phyloP scores from a whole-genome alignment of 2,329 filamentous ascomycete species.

The Fusarium agapanthi region DNA sequence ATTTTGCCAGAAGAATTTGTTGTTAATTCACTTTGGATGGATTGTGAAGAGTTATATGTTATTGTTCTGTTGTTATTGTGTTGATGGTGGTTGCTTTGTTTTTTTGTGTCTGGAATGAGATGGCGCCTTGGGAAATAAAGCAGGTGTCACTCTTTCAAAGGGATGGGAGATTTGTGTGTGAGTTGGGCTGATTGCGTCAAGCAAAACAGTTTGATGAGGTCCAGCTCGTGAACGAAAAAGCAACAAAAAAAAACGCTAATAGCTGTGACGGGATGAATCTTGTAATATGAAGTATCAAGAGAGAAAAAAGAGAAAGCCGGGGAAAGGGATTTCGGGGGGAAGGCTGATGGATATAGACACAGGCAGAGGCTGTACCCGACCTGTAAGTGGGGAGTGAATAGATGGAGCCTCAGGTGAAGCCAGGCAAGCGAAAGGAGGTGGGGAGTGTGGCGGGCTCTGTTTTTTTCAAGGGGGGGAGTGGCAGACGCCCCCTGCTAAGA shows the following conservation, averaged over 20 bases:
- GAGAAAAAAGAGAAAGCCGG: not conserved
- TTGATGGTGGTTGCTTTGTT: conserved; percentile 17
- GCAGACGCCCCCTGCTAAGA: not conserved
- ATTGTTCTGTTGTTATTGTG: conserved; percentile 1
- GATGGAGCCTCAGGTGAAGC: conserved; percentile 33
- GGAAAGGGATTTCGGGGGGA: conserved; percentile 29
- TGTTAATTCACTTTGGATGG: not conserved
- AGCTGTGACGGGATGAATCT: not conserved
- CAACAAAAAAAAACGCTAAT: conserved; percentile 6
- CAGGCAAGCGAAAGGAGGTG: conserved; percentile 1
- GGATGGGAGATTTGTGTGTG: not conserved
- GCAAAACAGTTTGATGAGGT: conserved; percentile 29
- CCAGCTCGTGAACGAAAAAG: conserved; percentile 25
- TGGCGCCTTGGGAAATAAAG: conserved; percentile 33
- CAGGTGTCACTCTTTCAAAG: conserved; percentile 12
- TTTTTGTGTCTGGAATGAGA: conserved; percentile 27
- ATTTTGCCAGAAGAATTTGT: not conserved
- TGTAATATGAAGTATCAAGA: not conserved
- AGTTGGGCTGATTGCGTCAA: conserved; percentile 31
- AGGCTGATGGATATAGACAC: conserved; percentile 34
- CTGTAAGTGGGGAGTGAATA: conserved; percentile 13
- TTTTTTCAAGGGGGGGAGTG: not conserved
- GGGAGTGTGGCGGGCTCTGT: conserved; percentile 7
- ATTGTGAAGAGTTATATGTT: conserved; percentile 7
- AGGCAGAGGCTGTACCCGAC: conserved; percentile 16